Evolutionary conservation across 1,284 basidiomycete genomes (phyloP).

Genomic region (Tremellales sp.): DNA sequence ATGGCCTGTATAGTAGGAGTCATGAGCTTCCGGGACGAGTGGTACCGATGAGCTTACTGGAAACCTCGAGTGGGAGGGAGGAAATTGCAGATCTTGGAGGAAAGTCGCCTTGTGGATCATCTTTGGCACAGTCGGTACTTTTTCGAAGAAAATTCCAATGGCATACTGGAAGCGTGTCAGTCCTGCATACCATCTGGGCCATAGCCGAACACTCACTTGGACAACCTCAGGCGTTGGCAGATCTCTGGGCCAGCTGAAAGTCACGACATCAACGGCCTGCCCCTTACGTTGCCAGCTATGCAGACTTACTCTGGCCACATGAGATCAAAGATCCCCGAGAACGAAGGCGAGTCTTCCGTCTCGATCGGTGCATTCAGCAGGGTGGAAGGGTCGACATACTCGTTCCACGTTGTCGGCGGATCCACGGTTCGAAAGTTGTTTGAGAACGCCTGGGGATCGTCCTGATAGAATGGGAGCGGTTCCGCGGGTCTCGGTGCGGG

Average conservation of each 20-base stretch:
- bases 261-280: not conserved
- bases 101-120: conserved; percentile 36
- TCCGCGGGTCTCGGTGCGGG: not conserved
- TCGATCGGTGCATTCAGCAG: not conserved
- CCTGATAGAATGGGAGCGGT: not conserved
- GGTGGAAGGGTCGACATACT: not conserved
- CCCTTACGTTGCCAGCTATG: no score
- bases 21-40: not conserved
- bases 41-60: conserved; percentile 26
- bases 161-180: conserved; percentile 21
- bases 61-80: conserved; percentile 33
- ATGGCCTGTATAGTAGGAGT: conserved; percentile 9
- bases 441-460: not conserved
- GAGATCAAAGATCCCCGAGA: conserved; percentile 8
- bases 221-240: conserved; percentile 33
- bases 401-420: not conserved
- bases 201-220: conserved; percentile 18
- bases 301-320: conserved; percentile 34
- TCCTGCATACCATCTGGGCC: not conserved
- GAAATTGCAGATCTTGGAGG: conserved; percentile 24
- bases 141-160: conserved; percentile 38
- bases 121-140: conserved; percentile 31
- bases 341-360: not conserved
- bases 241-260: conserved; percentile 34
- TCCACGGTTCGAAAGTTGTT: not conserved